Evolutionary conservation across 257 asterid species (phyloP), one percentile per base, ranked within the genome.

Genomic region (Solanum pinnatisectum): DNA sequence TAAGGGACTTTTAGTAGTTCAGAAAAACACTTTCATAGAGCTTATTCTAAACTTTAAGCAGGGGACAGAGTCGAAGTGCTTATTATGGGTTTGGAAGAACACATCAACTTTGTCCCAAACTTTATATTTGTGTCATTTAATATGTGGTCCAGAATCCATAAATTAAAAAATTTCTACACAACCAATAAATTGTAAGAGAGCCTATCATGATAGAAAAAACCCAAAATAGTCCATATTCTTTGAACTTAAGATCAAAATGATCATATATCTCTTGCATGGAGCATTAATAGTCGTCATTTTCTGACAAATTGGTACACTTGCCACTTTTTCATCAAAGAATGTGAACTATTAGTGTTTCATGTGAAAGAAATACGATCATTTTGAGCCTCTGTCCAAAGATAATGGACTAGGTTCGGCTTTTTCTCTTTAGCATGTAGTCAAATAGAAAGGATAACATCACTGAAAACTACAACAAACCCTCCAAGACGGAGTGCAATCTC

Each of bases 391-490:
- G 8, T 25, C 60, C 36, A 77, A 77, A 39, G 23, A 40, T 40
- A 39, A 32, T 39, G 60, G 60, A 40, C n/a, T 78, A 27, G 14
- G 84, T 23, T 8, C 3, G 4, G 23, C 32, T 3, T 23, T 76
- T 77, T 39, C 83, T 39, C 23, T 32, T 39, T 12, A 77, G 14
- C 59, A 39, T 39, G 59, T 9, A 77, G 35, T 42, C 39, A 44
- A 79, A 44, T 79, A 25, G 15, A 42, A 79, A 25, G 84, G 84
- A 42, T 8, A 42, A 78, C 20, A 25, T 44, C 32, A 78, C 18
- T 44, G 85, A 46, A 79, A 79, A 22, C 77, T 88, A 88, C 84
- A 88, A 27, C 60, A 88, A 44, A 40, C 89, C 89, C 35, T 71
- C 84, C 84, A 88, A 83, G 27, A 83, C 87, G 83, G 1, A 42